Percentiles rank a stretch among this genome's conserved stretches.
phyloP scores from a whole-genome alignment of 2,329 filamentous ascomycete genomes.

The Balansia obtecta region DNA sequence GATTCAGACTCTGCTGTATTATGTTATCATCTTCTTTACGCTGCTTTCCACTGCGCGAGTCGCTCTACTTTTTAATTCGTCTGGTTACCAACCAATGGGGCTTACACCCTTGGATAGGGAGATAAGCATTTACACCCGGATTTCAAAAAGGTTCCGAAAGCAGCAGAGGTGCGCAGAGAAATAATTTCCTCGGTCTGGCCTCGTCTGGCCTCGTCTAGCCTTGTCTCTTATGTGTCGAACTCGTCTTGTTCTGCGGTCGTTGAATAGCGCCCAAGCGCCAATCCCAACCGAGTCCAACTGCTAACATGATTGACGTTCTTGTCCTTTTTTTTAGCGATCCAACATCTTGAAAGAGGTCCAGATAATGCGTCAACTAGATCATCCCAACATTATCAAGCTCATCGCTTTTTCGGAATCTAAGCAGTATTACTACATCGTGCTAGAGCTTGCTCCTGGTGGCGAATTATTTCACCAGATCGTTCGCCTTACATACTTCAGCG shows the following conservation, averaged over 20 bases:
- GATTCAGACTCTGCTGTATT: slow-evolving; percentile 8
- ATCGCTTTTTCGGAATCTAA: slow-evolving; percentile 87
- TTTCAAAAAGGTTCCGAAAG: slow-evolving; percentile 89
- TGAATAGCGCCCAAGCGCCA: not conserved
- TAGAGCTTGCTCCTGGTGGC: slow-evolving; percentile 88
- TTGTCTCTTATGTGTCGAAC: slow-evolving; percentile 14
- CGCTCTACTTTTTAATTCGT: slow-evolving; percentile 4
- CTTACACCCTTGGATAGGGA: slow-evolving; percentile 50
- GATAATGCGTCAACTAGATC: slow-evolving; percentile 94
- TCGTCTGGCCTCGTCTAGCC: slow-evolving; percentile 21
- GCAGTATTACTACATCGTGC: slow-evolving; percentile 95
- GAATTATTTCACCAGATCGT: slow-evolving; percentile 99
- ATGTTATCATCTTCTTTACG: slow-evolving; percentile 8
- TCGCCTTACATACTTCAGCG: slow-evolving; percentile 94
- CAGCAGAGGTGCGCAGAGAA: slow-evolving; percentile 72
- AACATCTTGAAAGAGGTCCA: slow-evolving; percentile 98
- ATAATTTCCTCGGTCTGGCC: slow-evolving; percentile 1
- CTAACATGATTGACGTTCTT: slow-evolving; percentile 6
- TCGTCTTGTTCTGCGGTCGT: slow-evolving; percentile 12
- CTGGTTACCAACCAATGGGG: slow-evolving; percentile 41
- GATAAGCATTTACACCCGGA: slow-evolving; percentile 89
- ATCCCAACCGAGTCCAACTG: not conserved
- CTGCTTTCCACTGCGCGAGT: slow-evolving; percentile 3
- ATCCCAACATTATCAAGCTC: slow-evolving; percentile 90
- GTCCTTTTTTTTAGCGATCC: slow-evolving; percentile 52